Base-by-base conservation (phyloP, 177 flowering plant genomes). In the Telopea speciosissima region DNA sequence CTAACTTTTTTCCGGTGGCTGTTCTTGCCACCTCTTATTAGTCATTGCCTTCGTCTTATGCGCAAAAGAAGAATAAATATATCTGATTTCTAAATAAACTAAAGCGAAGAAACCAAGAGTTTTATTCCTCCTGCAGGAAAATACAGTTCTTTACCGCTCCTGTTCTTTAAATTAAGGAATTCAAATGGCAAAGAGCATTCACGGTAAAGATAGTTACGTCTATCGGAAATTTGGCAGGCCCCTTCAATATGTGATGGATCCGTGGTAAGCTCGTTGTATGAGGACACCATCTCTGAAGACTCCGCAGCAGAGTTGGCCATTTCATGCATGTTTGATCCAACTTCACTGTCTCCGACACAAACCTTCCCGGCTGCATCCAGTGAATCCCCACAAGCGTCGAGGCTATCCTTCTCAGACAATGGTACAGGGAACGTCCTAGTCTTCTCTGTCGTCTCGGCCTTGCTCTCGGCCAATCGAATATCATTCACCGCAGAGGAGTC, bases 361-460 rank as follows among this genome's bases (percentile, higher is more conserved):
- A 52, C 72, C 67, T 64, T 59, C 49, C 28, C 31, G 5, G 63
- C 61, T 28, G 62, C 73, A 24, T 72, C 63, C 0, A 24, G 68
- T n/a, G 36, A 68, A 68, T 66, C 76, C 49, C 28, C 80, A 25
- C 68, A 70, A n/a, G 66, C 76, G 72, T 79, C 81, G 61, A 61
- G 64, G 62, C 76, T 31, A 67, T 82, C 88, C 52, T 75, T 76
- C 61, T 88, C 88, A 61, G 83, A 77, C 24, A 85, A 79, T 8
- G 79, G 73, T 52, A 86, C 88, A 28, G 87, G 86, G 79, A 83
- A 82, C 10, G 78, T 81, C 68, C 87, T 79, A 31, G 67, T 62
- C 64, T 76, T 82, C 60, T 78, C 77, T 2, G 69, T 64, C 78
- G 79, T 80, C 70, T 82, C 83, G 3, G 23, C 65, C 44, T 44